These are phyloP conservation scores for Rhytidhysteron rufulum DNA, from an alignment of 2,329 filamentous ascomycete genomes.

Conservation along the genomic window DNA sequence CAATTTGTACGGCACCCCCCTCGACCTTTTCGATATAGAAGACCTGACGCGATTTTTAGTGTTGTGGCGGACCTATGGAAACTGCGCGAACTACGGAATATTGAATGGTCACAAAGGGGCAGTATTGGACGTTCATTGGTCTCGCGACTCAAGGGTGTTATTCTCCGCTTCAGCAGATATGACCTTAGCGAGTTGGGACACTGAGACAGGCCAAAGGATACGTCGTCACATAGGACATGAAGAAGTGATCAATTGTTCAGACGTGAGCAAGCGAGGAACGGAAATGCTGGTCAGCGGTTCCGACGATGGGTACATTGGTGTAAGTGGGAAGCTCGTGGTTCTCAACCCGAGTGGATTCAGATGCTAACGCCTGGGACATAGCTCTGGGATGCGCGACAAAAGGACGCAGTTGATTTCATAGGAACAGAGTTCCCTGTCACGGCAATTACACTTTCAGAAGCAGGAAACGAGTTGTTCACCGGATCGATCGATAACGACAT, in stretches of 20 bases:
- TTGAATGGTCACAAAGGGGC: constrained; percentile 88
- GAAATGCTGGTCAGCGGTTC: constrained; percentile 87
- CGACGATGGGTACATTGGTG: constrained; percentile 85
- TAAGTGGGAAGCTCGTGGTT: constrained; percentile 19
- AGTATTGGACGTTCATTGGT: constrained; percentile 91
- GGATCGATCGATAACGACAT: constrained; percentile 97
- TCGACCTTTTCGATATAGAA: constrained; percentile 9
- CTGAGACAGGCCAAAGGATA: constrained; percentile 88
- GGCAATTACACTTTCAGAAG: constrained; percentile 84
- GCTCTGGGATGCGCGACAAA: constrained; percentile 92
- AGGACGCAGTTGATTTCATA: constrained; percentile 82
- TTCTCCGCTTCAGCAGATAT: constrained; percentile 93
- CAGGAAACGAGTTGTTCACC: constrained; percentile 91
- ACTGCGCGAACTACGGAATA: constrained; percentile 91
- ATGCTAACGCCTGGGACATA: constrained; percentile 21
- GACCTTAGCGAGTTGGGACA: constrained; percentile 91
- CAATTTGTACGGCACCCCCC: constrained; percentile 62
- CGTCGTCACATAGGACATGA: constrained; percentile 90
- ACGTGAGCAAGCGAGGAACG: constrained; percentile 83
- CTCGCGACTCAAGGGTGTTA: constrained; percentile 83
- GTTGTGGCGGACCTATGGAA: constrained; percentile 87
- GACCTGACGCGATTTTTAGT: constrained; percentile 51
- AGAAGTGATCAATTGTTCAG: constrained; percentile 89
- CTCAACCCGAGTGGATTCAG: background rate
- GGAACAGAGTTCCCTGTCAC: constrained; percentile 91